Base-by-base conservation (phyloP, 1,284 basidiomycete species). In the Pseudozyma hubeiensis region DNA sequence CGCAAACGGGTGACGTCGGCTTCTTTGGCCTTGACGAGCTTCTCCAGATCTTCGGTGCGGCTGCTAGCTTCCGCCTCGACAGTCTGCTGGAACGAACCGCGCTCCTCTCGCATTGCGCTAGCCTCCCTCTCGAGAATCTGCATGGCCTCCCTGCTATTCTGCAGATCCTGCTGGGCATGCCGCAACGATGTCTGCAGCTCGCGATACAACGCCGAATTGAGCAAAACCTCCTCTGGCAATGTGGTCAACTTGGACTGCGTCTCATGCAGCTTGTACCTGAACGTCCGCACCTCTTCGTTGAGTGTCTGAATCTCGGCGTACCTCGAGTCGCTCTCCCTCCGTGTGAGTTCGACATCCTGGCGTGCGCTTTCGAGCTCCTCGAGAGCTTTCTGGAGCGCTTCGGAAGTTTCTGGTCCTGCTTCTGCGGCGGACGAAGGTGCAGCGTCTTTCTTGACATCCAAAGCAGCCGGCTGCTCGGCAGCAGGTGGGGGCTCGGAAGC, bases 21-120 rank as follows among this genome's bases (percentile, higher is more conserved):
- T 50, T 87, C 87, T 77, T 91, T 90, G 10, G 90, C 88, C 58
- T 91, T 90, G 19, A 90, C 88, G 37, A 95, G 86, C 13, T 87
- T 87, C 80, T 91, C 91, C 60, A 91, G 87, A 81, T 95, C 91
- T 45, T 91, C 89, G 6, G 89, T 61, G 39, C 75, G 59, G 9
- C 56, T 64, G 40, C 56, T 68, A 8, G 78, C 77, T 69, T 81
- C 77, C 16, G 72, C 72, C 53, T 80, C 57, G n/a, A 64, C 52
- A 11, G 66, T 48, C 47, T 68, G 65, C 49, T 61, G 53, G 55
- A 64, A 70, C 1, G 53, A 56, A 10, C 29, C n/a, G 34, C 75
- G 75, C n/a, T 75, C 70, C 58, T 81, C 77, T 13, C 82, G 73
- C 57, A 84, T 58, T 10, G 75, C 59, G 5, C 39, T 59, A 14